Evolutionary conservation across 257 asterid species (phyloP), one percentile per base, ranked within the genome.

Genomic region (Solanum lycopersicoides): DNA sequence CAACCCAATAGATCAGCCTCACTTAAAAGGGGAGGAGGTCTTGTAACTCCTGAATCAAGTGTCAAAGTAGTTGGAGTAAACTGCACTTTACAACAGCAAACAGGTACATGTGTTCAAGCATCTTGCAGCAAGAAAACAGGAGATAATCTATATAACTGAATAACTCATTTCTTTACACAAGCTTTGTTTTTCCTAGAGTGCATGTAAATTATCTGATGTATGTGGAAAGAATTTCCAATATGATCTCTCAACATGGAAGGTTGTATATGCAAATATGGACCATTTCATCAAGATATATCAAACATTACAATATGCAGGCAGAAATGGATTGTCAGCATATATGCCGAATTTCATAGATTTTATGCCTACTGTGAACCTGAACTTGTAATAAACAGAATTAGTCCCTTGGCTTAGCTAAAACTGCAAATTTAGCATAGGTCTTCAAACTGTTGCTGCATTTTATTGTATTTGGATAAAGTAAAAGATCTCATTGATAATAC

Each of bases 1-100:
- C 99, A 94, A 89, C 93, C 90, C 89, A 97, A 92, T 85, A 97
- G 93, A 93, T 97, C 99, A 82, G 99, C 98, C 92, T 97, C 99
- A 90, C 98, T 95, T 91, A 97, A 90, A 83, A 93, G 98, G 82
- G 99, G 96, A 23, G 98, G 99, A 86, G 99, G 98, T 90, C 99
- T 95, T 72, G 99, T 97, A 87, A 95, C 96, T 90, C 98, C 99
- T 87, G 99, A 93, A 88, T 95, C 99, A 86, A 97, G 99, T 72
- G 98, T 95, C 94, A 95, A 87, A 37, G 98, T 87, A 44, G 96
- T 90, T 56, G 99, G 99, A 20, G 89, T 90, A 93, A 95, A 95
- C 99, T 95, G 98, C 93, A 89, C 6, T 72, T 86, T n/a, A 39
- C 73, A 47, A 71, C 59, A 86, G 39, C 63, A 82, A 63, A 71